phyloP scores from a whole-genome alignment of 202 grass and related monocot genomes.

The Bolboschoenoplectus hybrid region DNA sequence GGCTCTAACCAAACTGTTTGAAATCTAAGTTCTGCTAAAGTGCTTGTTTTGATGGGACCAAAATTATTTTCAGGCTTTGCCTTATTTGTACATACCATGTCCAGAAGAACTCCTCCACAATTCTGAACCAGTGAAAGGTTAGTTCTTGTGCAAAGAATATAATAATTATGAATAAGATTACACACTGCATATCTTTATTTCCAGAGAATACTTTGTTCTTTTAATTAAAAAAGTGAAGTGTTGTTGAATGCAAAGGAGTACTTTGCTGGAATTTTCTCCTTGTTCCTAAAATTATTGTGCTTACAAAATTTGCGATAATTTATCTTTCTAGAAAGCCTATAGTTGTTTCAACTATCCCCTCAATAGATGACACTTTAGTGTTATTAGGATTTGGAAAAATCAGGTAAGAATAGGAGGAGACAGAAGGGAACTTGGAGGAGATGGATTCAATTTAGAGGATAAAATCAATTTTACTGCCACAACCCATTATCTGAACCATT shows the following conservation, averaged over 20 bases:
- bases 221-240: neutral
- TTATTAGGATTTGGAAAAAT: constrained; percentile 2
- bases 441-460: neutral
- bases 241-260: neutral
- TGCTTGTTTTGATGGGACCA: constrained; percentile 8
- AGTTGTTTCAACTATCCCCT: neutral
- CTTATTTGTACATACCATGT: constrained; percentile 88
- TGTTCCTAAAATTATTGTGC: neutral
- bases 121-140: constrained; percentile 53
- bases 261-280: constrained; percentile 26
- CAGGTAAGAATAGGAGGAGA: neutral
- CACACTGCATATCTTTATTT: constrained; percentile 27
- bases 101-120: constrained; percentile 63
- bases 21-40: constrained; percentile 14
- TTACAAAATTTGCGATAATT: neutral
- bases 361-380: neutral
- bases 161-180: neutral
- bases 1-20: neutral
- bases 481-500: neutral
- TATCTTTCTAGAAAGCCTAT: constrained; percentile 16
- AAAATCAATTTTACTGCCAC: constrained; percentile 11
- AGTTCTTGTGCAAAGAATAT: constrained; percentile 12
- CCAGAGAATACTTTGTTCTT: neutral
- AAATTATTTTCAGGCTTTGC: constrained; percentile 61
- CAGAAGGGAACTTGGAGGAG: neutral